Evolutionary conservation across 371 early-diverging fungal genomes (phyloP).

Genomic region (Syncephalastrum sp.): DNA sequence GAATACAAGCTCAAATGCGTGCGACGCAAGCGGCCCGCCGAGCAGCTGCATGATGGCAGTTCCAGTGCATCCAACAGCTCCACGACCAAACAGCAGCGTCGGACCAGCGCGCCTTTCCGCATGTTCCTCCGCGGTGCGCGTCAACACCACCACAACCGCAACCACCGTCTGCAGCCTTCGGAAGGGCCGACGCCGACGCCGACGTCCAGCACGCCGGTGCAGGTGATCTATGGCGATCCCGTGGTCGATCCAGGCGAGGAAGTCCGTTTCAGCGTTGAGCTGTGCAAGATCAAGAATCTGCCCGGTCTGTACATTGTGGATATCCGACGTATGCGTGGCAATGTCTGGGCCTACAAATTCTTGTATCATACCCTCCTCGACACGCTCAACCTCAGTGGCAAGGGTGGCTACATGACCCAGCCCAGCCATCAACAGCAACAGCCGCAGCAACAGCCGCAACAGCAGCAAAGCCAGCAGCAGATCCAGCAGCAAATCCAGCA

Average conservation of each 20-base stretch:
- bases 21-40: constrained; percentile 27
- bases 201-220: constrained; percentile 31
- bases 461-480: constrained; percentile 16
- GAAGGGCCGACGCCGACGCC: background rate
- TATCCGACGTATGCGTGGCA: constrained; percentile 87
- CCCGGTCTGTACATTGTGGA: constrained; percentile 88
- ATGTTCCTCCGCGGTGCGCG: constrained; percentile 38
- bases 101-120: constrained; percentile 24
- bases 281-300: constrained; percentile 89
- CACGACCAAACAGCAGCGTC: background rate
- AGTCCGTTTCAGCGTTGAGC: constrained; percentile 81
- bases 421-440: background rate
- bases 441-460: background rate
- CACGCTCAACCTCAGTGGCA: constrained; percentile 54
- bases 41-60: background rate
- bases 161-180: constrained; percentile 1
- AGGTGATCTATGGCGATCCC: constrained; percentile 85
- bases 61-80: background rate
- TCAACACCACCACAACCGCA: constrained; percentile 8
- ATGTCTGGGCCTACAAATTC: constrained; percentile 92
- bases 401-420: constrained; percentile 29
- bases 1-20: constrained; percentile 76
- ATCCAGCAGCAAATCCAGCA: background rate
- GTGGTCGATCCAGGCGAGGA: constrained; percentile 83
- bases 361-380: constrained; percentile 77